Evolutionary conservation across 164 flowering plant genomes (phyloP).

Genomic region (Nelumbo lutea): DNA sequence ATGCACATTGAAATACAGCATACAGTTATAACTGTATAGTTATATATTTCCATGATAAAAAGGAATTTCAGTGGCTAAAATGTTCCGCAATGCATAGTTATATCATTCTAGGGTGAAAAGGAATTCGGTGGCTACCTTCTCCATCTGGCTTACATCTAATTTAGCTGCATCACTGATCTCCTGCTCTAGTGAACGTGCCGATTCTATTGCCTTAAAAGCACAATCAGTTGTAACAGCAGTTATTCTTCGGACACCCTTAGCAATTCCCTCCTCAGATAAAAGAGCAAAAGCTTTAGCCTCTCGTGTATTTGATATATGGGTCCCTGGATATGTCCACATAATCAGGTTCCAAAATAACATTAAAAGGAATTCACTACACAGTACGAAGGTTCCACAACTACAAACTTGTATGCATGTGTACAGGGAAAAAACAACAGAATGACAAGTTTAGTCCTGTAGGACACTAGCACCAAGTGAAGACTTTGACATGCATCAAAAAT

Average conservation of each 20-base stretch:
- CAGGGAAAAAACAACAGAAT: too few relatives aligned
- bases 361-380: too few relatives aligned
- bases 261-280: constrained; percentile 91
- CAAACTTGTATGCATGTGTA: too few relatives aligned
- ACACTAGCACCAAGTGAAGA: too few relatives aligned
- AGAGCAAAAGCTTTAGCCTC: constrained; percentile 95
- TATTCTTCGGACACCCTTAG: constrained; percentile 85
- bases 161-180: constrained; percentile 68
- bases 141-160: constrained; percentile 51
- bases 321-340: constrained; percentile 45
- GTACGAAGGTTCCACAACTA: too few relatives aligned
- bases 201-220: constrained; percentile 67
- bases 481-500: too few relatives aligned
- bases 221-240: constrained; percentile 83
- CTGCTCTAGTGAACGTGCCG: constrained; percentile 56
- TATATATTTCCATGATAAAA: too few relatives aligned
- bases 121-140: constrained; percentile 49
- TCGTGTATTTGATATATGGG: constrained; percentile 89
- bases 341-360: not conserved
- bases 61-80: too few relatives aligned
- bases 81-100: not conserved
- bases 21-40: too few relatives aligned
- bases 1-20: too few relatives aligned
- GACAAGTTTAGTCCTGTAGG: too few relatives aligned
- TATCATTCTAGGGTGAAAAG: not conserved